Conservation (phyloP, 2,329 filamentous ascomycete species). For the Thielaviopsis euricoi region DNA sequence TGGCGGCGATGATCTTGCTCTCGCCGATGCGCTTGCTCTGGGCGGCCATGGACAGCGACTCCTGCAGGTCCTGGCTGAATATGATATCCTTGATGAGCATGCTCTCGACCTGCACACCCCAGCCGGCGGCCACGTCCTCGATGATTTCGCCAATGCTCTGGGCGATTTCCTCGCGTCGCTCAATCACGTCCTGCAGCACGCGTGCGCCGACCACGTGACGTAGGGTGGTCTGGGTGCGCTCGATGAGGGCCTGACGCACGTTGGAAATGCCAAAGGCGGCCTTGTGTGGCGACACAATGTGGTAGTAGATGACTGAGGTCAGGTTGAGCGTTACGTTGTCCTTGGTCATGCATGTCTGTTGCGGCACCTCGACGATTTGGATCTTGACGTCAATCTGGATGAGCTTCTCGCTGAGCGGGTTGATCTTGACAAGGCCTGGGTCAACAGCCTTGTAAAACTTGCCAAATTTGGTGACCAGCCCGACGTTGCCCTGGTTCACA, state of each 20-base stretch:
- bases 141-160: constrained; percentile 94
- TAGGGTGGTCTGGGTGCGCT: constrained; percentile 94
- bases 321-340: constrained; percentile 92
- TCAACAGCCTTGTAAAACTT: constrained; percentile 91
- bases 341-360: constrained; percentile 98
- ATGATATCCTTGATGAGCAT: constrained; percentile 99
- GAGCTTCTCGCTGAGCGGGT: constrained; percentile 79
- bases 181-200: constrained; percentile 93
- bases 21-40: constrained; percentile 98
- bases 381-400: constrained; percentile 97
- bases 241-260: constrained; percentile 86
- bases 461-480: constrained; percentile 89
- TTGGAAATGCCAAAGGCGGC: constrained; percentile 93
- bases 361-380: constrained; percentile 90
- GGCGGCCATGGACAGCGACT: constrained; percentile 92
- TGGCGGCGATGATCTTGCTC: constrained; percentile 93
- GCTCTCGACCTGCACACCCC: constrained; percentile 91
- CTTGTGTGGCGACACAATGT: constrained; percentile 89
- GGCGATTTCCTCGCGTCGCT: constrained; percentile 92
- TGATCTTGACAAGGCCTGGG: constrained; percentile 92
- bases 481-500: constrained; percentile 84
- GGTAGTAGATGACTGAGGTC: constrained; percentile 98
- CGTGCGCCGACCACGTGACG: constrained; percentile 92
- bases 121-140: constrained; percentile 81
- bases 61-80: constrained; percentile 89